Evolutionary conservation across 2,329 filamentous ascomycete species (phyloP).

Genomic region (Chaetomium sp.): DNA sequence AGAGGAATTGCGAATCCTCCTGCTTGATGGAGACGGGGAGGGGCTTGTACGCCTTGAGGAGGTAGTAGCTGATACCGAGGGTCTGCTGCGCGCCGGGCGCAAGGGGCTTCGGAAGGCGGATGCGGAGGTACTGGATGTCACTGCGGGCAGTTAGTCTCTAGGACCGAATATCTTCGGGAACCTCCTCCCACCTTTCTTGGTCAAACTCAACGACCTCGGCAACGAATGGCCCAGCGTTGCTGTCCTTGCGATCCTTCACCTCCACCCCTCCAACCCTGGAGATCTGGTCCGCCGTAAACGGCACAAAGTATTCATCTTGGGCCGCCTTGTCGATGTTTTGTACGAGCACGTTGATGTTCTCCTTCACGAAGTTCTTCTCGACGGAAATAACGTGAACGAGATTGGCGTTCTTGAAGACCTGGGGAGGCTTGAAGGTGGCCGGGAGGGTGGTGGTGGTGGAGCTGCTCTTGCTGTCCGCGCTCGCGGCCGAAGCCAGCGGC

Average conservation of each 20-base stretch:
- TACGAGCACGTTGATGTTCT: constrained; percentile 90
- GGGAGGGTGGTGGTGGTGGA: constrained; percentile 61
- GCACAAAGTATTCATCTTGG: constrained; percentile 88
- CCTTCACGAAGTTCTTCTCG: constrained; percentile 88
- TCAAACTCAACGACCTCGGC: constrained; percentile 70
- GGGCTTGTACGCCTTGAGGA: constrained; percentile 76
- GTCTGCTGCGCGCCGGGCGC: constrained; percentile 78
- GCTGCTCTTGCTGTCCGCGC: constrained; percentile 38
- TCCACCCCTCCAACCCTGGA: constrained; percentile 81
- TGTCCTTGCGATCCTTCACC: constrained; percentile 87
- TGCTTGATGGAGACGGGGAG: constrained; percentile 84
- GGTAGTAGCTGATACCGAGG: constrained; percentile 81
- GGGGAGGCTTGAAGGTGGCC: constrained; percentile 76
- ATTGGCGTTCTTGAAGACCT: constrained; percentile 93
- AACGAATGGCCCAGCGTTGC: constrained; percentile 65
- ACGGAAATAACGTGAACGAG: constrained; percentile 86
- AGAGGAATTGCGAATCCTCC: constrained; percentile 81
- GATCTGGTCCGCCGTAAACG: constrained; percentile 77
- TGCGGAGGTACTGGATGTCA: constrained; percentile 78
- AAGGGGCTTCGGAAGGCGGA: constrained; percentile 76
- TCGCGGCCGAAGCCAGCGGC: constrained; percentile 46
- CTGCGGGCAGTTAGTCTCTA: constrained; percentile 47
- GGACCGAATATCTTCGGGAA: constrained; percentile 24
- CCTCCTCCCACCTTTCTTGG: constrained; percentile 53
- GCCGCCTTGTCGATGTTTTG: constrained; percentile 80